Evolutionary conservation across 192 early-diverging fungal species (phyloP).

Genomic region (Dissophora ornata): DNA sequence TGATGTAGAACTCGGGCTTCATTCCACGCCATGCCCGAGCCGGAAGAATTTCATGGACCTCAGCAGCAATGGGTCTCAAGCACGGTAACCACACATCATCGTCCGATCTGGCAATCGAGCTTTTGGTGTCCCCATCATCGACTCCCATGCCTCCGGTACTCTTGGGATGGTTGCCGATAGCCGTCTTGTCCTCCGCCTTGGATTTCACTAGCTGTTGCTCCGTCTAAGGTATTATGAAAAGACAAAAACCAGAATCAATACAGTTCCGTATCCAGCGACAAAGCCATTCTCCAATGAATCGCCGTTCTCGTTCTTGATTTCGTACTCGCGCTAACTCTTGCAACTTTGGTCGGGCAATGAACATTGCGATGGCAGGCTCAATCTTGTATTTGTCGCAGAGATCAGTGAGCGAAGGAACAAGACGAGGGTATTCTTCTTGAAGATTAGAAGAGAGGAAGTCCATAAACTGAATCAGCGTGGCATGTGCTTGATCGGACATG

Average conservation of each 20-base stretch:
- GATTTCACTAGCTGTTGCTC: slow-evolving; percentile 4
- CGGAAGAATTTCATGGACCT: slow-evolving; percentile 54
- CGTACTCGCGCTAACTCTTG: slow-evolving; percentile 5
- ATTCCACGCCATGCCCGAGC: slow-evolving; percentile 56
- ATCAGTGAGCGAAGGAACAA: slow-evolving; percentile 61
- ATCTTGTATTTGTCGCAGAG: slow-evolving; percentile 69
- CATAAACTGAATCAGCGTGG: slow-evolving; percentile 69
- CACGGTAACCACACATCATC: slow-evolving; percentile 54
- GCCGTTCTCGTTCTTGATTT: too few relatives aligned
- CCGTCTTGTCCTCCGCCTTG: background rate
- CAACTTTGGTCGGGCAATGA: slow-evolving; percentile 71
- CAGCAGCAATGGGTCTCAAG: slow-evolving; percentile 21
- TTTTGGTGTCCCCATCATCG: background rate
- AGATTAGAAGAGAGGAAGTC: slow-evolving; percentile 70
- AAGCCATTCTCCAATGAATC: too few relatives aligned
- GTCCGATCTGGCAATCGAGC: background rate
- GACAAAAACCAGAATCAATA: background rate
- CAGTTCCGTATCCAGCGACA: too few relatives aligned
- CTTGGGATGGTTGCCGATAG: background rate
- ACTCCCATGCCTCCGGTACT: background rate
- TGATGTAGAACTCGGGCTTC: slow-evolving; percentile 76
- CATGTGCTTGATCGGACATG: slow-evolving; percentile 70
- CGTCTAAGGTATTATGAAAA: background rate
- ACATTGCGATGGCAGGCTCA: slow-evolving; percentile 72
- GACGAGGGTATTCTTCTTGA: slow-evolving; percentile 55